Conservation (phyloP, 2,329 filamentous ascomycete genomes). For the Cryphonectria japonica region DNA sequence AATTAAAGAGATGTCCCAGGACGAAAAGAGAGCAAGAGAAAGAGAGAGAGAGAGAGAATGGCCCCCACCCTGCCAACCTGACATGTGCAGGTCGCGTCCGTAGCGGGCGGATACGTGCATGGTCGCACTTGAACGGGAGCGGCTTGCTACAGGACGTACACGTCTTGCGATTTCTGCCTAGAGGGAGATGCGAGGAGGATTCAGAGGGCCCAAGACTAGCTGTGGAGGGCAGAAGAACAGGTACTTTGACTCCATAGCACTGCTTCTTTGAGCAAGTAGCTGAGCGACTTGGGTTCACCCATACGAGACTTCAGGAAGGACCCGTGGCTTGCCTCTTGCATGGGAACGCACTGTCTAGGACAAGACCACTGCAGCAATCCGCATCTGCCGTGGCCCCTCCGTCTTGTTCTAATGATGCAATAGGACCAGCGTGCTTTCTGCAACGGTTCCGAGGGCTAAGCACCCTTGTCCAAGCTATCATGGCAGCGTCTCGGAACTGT, state of each 20-base stretch:
- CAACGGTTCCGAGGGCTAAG: background rate
- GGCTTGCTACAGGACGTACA: slow-evolving; percentile 14
- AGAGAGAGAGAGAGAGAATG: background rate
- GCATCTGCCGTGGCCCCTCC: background rate
- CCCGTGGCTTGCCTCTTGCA: slow-evolving; percentile 14
- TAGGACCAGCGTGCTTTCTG: background rate
- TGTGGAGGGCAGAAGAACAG: no score
- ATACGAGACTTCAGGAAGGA: background rate
- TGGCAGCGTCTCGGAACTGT: background rate
- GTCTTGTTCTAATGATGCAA: slow-evolving; percentile 4
- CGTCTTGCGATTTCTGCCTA: background rate
- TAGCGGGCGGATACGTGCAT: background rate
- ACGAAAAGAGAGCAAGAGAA: background rate
- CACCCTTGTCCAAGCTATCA: background rate
- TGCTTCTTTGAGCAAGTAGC: background rate
- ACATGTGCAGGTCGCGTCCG: slow-evolving; percentile 6
- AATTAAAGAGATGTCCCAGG: background rate
- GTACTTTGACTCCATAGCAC: background rate
- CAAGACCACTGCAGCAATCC: slow-evolving; percentile 13
- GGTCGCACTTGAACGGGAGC: slow-evolving; percentile 3
- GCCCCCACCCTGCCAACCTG: background rate
- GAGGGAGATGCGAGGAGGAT: background rate
- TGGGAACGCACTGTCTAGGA: slow-evolving; percentile 12
- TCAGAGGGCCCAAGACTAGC: no score
- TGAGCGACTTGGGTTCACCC: background rate